Evolutionary conservation across 371 early-diverging fungal species (phyloP).

Genomic region (Saksenaea oblongispora): DNA sequence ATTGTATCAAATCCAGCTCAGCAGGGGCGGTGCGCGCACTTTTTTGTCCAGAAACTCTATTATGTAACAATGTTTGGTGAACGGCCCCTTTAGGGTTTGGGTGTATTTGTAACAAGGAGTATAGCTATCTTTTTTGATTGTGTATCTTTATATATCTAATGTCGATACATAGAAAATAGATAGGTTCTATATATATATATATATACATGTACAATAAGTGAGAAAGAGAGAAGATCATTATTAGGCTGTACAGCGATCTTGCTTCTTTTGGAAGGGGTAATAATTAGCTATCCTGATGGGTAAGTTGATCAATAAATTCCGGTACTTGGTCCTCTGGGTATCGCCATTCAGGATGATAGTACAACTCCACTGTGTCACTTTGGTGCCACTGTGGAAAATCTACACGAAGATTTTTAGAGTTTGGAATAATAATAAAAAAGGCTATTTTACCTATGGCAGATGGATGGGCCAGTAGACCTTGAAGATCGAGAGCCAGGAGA

Average conservation of each 20-base stretch:
- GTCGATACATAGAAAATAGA: background rate
- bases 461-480: conserved; percentile 34
- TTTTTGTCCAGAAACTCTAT: too few relatives aligned
- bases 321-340: conserved; percentile 41
- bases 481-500: conserved; percentile 29
- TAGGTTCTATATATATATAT: background rate
- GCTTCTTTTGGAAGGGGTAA: background rate
- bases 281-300: background rate
- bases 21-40: too few relatives aligned
- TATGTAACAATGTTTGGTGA: too few relatives aligned
- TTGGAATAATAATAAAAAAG: conserved; percentile 1
- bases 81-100: too few relatives aligned
- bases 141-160: background rate
- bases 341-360: conserved; percentile 53
- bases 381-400: conserved; percentile 46
- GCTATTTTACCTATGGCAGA: conserved; percentile 33
- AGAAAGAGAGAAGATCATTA: background rate
- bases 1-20: too few relatives aligned
- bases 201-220: background rate
- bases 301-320: conserved; percentile 20
- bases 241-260: background rate
- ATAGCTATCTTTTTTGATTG: background rate
- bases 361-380: conserved; percentile 35
- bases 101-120: too few relatives aligned
- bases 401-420: background rate